A percentile compares a stretch with the other conserved stretches of the same genome.
Evolutionary conservation across 202 grass and related monocot species (phyloP).

Genomic region (Dendrocalamus latiflorus): DNA sequence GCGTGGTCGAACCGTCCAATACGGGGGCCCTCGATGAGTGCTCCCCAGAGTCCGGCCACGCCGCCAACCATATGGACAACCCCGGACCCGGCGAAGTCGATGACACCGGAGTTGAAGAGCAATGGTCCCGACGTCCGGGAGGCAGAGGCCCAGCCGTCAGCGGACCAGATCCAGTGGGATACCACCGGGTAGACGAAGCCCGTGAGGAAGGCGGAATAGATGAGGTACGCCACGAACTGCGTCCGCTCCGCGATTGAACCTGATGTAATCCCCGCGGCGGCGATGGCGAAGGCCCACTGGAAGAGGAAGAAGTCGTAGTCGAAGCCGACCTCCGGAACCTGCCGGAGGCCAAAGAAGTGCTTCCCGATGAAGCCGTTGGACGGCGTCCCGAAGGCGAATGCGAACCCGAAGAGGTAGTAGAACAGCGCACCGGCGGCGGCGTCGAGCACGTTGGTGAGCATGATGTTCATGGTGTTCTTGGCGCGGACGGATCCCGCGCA

Average conservation of each 20-base stretch:
- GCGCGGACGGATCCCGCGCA: conserved; percentile 69
- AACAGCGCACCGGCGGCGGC: conserved; percentile 65
- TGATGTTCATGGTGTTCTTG: conserved; percentile 83
- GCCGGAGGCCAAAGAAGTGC: conserved; percentile 68
- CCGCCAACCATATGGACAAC: conserved; percentile 80
- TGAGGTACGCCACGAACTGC: conserved; percentile 73
- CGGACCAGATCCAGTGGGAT: conserved; percentile 79
- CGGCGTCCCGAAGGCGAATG: conserved; percentile 64
- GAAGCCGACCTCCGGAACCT: conserved; percentile 35
- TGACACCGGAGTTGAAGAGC: conserved; percentile 57
- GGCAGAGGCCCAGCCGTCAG: conserved; percentile 59
- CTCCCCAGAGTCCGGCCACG: conserved; percentile 65
- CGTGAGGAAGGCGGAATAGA: conserved; percentile 83
- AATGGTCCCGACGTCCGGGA: conserved; percentile 28
- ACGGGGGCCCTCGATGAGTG: conserved; percentile 68
- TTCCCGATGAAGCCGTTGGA: conserved; percentile 78
- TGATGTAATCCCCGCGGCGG: conserved; percentile 77
- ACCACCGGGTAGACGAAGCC: conserved; percentile 79
- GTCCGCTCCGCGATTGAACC: conserved; percentile 78
- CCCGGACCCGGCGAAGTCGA: conserved; percentile 72
- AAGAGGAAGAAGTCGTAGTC: conserved; percentile 77
- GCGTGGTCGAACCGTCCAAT: conserved; percentile 51
- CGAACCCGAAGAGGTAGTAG: conserved; percentile 82
- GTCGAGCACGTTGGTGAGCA: conserved; percentile 81
- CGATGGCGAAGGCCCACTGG: conserved; percentile 93